Conservation (phyloP, 805 yeast genomes). For the Dipodascus albidus region DNA sequence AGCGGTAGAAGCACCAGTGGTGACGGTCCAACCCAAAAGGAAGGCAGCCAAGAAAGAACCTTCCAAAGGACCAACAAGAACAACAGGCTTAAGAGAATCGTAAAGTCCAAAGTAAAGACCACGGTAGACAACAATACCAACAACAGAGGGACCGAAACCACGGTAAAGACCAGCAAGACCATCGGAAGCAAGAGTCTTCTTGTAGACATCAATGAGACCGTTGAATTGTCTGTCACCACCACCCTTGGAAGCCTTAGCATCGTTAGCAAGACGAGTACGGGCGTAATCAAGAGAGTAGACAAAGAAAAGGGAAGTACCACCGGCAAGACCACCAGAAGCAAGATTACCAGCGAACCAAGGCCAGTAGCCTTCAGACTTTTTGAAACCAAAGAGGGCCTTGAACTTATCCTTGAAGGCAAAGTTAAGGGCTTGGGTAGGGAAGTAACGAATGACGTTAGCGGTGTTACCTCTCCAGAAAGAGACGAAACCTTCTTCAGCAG, state of each 20-base stretch:
- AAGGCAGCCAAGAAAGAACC: constrained; percentile 92
- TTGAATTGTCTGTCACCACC: constrained; percentile 90
- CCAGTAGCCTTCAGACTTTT: constrained; percentile 90
- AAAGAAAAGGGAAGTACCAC: constrained; percentile 87
- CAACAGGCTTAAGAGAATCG: constrained; percentile 93
- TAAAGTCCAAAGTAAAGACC: constrained; percentile 97
- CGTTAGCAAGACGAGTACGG: constrained; percentile 98
- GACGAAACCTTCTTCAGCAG: constrained; percentile 82
- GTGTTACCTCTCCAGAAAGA: constrained; percentile 99
- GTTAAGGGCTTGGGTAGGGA: constrained; percentile 98
- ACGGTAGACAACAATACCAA: constrained; percentile 97
- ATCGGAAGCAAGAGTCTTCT: constrained; percentile 87
- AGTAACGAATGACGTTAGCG: constrained; percentile 96
- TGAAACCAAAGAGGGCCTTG: constrained; percentile 92
- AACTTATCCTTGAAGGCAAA: constrained; percentile 97
- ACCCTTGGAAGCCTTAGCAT: constrained; percentile 79
- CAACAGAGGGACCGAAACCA: constrained; percentile 98
- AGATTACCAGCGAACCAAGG: constrained; percentile 95
- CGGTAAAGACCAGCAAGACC: constrained; percentile 98
- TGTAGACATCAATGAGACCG: constrained; percentile 94
- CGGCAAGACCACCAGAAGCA: constrained; percentile 98
- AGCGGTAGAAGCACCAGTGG: constrained; percentile 97
- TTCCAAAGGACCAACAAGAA: constrained; percentile 87
- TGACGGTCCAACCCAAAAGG: constrained; percentile 95
- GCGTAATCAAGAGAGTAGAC: constrained; percentile 97